phyloP scores from a whole-genome alignment of 768 basidiomycete species.

The Auricularia cornea region DNA sequence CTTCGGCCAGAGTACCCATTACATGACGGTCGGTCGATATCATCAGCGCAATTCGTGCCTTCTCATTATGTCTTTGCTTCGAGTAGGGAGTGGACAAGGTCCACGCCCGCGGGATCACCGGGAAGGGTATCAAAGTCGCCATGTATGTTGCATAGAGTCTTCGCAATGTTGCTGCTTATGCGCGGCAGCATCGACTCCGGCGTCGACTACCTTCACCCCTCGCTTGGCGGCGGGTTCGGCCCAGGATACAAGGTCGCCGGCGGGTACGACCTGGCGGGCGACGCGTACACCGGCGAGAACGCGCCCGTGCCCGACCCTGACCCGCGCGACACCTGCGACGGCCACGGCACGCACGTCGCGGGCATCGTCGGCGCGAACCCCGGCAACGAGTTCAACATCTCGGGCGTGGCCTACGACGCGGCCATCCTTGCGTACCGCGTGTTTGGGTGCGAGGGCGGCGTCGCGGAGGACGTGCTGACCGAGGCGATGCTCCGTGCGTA shows the following conservation, averaged over 20 bases:
- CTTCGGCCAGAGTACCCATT: neutral
- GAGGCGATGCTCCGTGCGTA: slow-evolving; percentile 6
- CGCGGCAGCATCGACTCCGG: slow-evolving; percentile 9
- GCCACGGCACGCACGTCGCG: slow-evolving; percentile 35
- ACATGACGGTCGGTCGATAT: neutral
- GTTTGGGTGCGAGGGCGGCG: slow-evolving; percentile 42
- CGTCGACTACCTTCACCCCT: slow-evolving; percentile 3
- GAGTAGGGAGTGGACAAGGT: neutral
- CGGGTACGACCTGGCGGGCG: slow-evolving; percentile 10
- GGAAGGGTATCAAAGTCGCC: neutral
- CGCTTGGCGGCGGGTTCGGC: slow-evolving; percentile 12
- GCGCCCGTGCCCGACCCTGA: slow-evolving; percentile 2
- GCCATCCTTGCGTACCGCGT: slow-evolving; percentile 47
- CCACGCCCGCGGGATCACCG: neutral
- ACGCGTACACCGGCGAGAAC: slow-evolving; percentile 7
- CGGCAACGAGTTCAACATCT: slow-evolving; percentile 25
- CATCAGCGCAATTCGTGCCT: neutral
- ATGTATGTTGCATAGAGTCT: neutral
- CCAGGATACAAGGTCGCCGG: slow-evolving; percentile 7
- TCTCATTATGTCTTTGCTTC: neutral
- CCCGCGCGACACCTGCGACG: neutral
- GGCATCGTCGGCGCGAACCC: slow-evolving; percentile 20
- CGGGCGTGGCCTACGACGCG: slow-evolving; percentile 58
- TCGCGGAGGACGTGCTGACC: slow-evolving; percentile 15
- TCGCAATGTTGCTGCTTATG: too few species aligned